Base-by-base conservation (phyloP, 116 monocot species). In the Phalaenopsis hybrid region DNA sequence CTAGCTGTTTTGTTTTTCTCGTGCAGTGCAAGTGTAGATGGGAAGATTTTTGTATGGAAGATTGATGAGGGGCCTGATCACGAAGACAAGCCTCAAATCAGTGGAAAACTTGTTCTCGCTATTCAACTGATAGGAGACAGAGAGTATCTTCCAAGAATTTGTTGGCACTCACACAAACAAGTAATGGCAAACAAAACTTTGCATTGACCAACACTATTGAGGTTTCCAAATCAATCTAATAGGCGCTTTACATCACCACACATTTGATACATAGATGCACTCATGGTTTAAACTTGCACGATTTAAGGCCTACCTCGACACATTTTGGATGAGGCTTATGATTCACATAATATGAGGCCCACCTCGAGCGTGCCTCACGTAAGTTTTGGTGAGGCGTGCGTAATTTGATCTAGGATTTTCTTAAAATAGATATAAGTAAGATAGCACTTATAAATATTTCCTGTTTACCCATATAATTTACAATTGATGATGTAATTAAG, bases 111-210 rank as follows among this genome's bases (percentile, higher is more conserved):
- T 80, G 74, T 93, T 78, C 73, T 89, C 88, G 93, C 99, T 17
- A 80, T 99, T 83, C 95, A 99, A 78, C 85, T 99, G 74, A 86
- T 88, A 17, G 90, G 92, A 49, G 89, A 88, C 57, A 84, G 80
- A 12, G 91, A 91, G 46, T 89, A 90, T 84, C 95, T 95, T 88
- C 99, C 99, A 68, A 89, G 89, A 74, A 85, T 95, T 51, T 95
- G 99, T 80, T 99, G 99, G 99, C 95, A 99, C 81, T 89, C 95
- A 44, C 95, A 99, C 81, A 99, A 99, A 89, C 99, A 99, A 85
- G 99, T 99, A 92, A 91, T 82, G 61, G 17, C 41, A 75, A 75
- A n/a, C 23, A 41, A 41, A 72, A 46, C 33, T 75, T 73, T 37
- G 6, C n/a, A 46, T 48, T 75, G 20, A 46, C 41, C 41, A 72